Base-by-base conservation (phyloP, 352 stramenopile genomes). In the Phytophthora melonis region DNA sequence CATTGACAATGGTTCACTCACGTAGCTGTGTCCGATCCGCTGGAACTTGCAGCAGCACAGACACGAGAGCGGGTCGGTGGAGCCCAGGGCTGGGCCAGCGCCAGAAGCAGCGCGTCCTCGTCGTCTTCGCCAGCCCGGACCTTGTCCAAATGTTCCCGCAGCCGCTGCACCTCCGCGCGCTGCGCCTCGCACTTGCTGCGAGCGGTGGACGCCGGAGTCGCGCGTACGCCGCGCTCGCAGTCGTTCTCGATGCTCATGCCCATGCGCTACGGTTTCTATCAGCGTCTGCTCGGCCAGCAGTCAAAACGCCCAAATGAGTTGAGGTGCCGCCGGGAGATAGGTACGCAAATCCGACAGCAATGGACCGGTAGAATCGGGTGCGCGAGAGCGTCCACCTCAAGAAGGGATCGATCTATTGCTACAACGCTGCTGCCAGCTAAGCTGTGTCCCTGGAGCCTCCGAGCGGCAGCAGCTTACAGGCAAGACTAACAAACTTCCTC, bases 21-120 rank as follows among this genome's bases (percentile, higher is more conserved):
- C 75, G 55, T 81, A 81, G 66, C 70, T 74, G 3, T 85, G 71
- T 72, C 85, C 83, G 41, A 93, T 58, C 25, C 80, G 76, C 59
- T 79, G 81, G 41, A 90, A 83, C 39, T 87, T 83, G 70, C 84
- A 87, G 45, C 76, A 84, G n/a, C 86, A 93, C 18, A 90, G 68
- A 65, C 77, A 91, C 5, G 83, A 72, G 54, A 84, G 79, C 18
- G 83, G 83, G 59, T 93, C 86, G n/a, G 75, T 88, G 32, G 67
- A 83, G 10, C 58, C 56, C 53, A 74, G n/a, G 13, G 64, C 59
- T 75, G 61, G 19, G 54, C 23, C 34, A 59, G 58, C n/a, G 55
- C 58, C 19, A 75, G 10, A 55, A 83, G 41, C 57, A 76, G 41
- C 66, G 59, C 66, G 47, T 75, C 70, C 55, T 80, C 67, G 32